Evolutionary conservation across 768 basidiomycete species (phyloP).

Genomic region (Lactarius vividus): DNA sequence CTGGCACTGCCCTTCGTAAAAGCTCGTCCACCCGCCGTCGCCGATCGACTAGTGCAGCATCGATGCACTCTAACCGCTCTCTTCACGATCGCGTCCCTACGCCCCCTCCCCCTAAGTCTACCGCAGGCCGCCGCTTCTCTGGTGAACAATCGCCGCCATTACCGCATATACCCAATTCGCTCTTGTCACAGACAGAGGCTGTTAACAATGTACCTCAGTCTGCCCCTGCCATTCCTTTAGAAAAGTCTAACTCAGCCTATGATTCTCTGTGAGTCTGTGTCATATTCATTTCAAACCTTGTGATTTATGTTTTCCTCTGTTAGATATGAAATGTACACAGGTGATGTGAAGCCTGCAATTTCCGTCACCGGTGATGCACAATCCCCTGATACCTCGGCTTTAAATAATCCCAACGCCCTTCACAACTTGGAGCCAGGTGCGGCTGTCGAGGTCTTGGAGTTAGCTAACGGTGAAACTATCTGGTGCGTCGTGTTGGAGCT

Average conservation of each 20-base stretch:
- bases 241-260: constrained; percentile 69
- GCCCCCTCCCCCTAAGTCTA: constrained; percentile 72
- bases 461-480: constrained; percentile 85
- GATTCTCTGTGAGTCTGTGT: constrained; percentile 67
- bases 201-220: constrained; percentile 41
- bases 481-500: constrained; percentile 51
- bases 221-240: constrained; percentile 43
- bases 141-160: constrained; percentile 65
- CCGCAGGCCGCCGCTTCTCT: constrained; percentile 58
- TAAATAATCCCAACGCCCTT: constrained; percentile 32
- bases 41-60: constrained; percentile 57
- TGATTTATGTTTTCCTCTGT: constrained; percentile 25
- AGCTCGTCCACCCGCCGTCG: constrained; percentile 48
- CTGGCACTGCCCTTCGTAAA: constrained; percentile 33
- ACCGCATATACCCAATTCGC: constrained; percentile 56
- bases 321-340: constrained; percentile 80
- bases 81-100: constrained; percentile 81
- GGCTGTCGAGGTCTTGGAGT: constrained; percentile 75
- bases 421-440: constrained; percentile 48
- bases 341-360: constrained; percentile 47
- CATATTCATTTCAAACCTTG: constrained; percentile 11
- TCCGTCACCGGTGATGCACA: constrained; percentile 36
- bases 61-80: constrained; percentile 63
- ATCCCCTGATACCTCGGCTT: constrained; percentile 30
- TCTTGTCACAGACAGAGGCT: constrained; percentile 41